Percentiles rank a stretch among this genome's conserved stretches.
Evolutionary conservation across 2,329 filamentous ascomycete genomes (phyloP).

Genomic region (Hypoxylon sp.): DNA sequence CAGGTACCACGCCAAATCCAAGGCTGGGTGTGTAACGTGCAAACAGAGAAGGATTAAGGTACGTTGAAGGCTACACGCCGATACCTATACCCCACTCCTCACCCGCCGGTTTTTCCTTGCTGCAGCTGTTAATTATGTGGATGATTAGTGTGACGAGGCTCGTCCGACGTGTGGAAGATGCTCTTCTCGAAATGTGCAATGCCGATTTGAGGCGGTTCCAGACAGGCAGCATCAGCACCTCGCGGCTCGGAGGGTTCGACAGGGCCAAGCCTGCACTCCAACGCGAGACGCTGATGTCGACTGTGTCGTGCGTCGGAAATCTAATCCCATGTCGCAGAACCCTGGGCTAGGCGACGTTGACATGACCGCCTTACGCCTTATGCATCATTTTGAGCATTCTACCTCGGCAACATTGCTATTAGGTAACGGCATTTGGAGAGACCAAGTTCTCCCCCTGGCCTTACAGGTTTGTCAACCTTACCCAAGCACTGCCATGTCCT

Average conservation of each 20-base stretch:
- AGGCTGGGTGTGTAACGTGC: constrained; percentile 19
- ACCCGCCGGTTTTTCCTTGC: not conserved
- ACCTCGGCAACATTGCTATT: not conserved
- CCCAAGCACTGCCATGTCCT: not conserved
- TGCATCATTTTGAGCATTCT: not conserved
- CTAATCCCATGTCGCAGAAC: not conserved
- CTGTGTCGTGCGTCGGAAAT: not conserved
- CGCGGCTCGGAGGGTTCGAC: not conserved
- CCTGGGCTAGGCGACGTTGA: not conserved
- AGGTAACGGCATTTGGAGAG: not conserved
- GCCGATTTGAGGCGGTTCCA: constrained; percentile 3
- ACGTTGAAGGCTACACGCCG: not conserved
- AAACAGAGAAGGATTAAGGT: constrained; percentile 29
- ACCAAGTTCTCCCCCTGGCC: not conserved
- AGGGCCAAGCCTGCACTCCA: not conserved
- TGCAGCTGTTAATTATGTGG: not conserved
- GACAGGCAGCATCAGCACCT: not conserved
- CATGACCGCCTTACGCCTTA: not conserved
- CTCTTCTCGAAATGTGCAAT: constrained; percentile 12
- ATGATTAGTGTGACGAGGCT: constrained; percentile 20
- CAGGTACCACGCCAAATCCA: constrained; percentile 22
- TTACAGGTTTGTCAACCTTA: not conserved
- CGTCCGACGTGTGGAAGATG: constrained; percentile 29
- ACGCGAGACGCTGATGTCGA: not conserved
- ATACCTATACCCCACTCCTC: not conserved